Evolutionary conservation across 192 early-diverging fungal genomes (phyloP), one percentile per base, ranked within the genome.

Genomic region (Coemansia sp.): DNA sequence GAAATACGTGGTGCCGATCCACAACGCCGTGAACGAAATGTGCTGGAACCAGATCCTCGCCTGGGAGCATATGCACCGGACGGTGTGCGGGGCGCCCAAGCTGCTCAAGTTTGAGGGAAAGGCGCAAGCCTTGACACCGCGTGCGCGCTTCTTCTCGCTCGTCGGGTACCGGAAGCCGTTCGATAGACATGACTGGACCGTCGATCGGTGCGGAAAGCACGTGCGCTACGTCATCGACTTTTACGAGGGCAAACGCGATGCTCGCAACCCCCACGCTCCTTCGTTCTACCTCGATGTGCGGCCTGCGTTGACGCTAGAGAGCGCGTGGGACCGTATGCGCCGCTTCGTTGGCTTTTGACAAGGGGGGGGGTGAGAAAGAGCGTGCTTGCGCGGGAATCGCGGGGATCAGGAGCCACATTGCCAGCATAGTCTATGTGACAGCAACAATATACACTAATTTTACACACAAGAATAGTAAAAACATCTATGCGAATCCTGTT

Each of bases 111-210:
- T 84, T 41, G 77, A 84, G 66, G 82, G 82, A 15, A 66, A 61
- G 54, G 61, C 74, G 0, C 72, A 76, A 9, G 63, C 80, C 9
- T 2, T 70, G 29, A 67, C 77, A 36, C 77, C 78, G 3, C 73
- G 62, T 55, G 77, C 85, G 9, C 33, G 78, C 23, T 46, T 75
- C n/a, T 69, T 70, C 35, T 63, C 63, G 17, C 62, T 71, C 38
- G 22, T 81, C 50, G 71, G 83, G 22, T 94, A 93, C 66, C 88
- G 82, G 29, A 68, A 87, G 36, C 93, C 95, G 11, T 97, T 97
- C 66, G 95, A 97, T 65, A 85, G 93, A 19, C 95, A 97, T 70
- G 93, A 97, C 73, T 97, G 95, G 95, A 88, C 87, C 5, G 87
- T 97, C 0, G 92, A 94, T 69, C 75, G 95, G n/a, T 97, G 95